Base-by-base conservation (phyloP, 495 filamentous ascomycete genomes). In the Melanomma pulvis-pyrius region DNA sequence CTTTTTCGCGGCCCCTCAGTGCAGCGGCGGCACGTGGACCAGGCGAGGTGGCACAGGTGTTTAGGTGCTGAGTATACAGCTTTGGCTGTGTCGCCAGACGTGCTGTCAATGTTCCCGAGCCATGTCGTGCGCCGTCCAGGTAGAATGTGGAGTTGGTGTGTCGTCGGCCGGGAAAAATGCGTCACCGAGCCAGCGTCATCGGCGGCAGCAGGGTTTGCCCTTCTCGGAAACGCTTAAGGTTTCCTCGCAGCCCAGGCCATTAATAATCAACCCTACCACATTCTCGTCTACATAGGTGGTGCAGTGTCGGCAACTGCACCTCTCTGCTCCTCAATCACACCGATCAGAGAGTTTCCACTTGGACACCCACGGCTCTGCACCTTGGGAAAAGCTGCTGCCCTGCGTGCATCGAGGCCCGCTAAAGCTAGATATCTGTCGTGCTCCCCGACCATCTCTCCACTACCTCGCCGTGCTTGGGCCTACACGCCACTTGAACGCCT, bases 351-450 rank as follows among this genome's bases (percentile, higher is more conserved):
- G n/a, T 3, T 44, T n/a, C 17, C 21, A 29, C 25, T 21, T 7
- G 32, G 61, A 56, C 51, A 9, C 19, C 15, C 34, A 21, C 24
- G 13, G 41, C 24, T 28, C 19, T 22, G 41, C 36, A 26, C 21
- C 29, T 49, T 47, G 51, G 17, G 4, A 3, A 11, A 5, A 4
- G 13, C 53, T 39, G 46, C 59, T 52, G 30, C 50, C 60, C 60
- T 47, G 49, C 60, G 60, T 53, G 48, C 60, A 29, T 28, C 60
- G 15, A 32, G 34, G 47, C 56, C 64, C 64, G 58, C 57, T 48
- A 56, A 56, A 47, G 17, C 61, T 61, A 61, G 64, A 61, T 61
- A 49, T 61, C 57, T 55, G 57, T 39, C 17, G 57, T 67, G 58
- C 32, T 32, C 50, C 64, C 64, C 64, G 57, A 61, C 19, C 39